phyloP scores from a whole-genome alignment of 163 green algal genomes.

The Coccomyxa subellipsoidea region DNA sequence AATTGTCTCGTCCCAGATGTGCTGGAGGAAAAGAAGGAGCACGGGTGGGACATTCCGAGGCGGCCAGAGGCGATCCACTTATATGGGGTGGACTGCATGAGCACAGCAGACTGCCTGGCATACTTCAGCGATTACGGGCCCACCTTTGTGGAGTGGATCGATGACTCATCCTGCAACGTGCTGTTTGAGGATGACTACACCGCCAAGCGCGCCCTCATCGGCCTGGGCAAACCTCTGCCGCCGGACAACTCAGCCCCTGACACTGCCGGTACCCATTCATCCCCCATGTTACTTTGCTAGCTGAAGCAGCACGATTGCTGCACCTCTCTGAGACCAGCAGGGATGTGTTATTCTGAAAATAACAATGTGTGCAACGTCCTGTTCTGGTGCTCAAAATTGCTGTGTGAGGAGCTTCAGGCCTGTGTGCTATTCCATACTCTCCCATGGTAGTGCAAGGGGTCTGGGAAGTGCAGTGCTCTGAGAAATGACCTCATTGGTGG shows the following conservation, averaged over 20 bases:
- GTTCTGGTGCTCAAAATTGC: no score
- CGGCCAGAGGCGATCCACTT: slow-evolving; percentile 73
- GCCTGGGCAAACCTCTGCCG: slow-evolving; percentile 53
- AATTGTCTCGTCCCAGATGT: slow-evolving; percentile 47
- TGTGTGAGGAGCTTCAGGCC: no score
- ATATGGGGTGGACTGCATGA: slow-evolving; percentile 88
- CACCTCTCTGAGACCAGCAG: no score
- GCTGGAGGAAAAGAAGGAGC: slow-evolving; percentile 60
- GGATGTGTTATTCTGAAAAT: no score
- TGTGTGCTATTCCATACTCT: no score
- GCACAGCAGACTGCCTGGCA: slow-evolving; percentile 40
- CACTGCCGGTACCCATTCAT: background rate
- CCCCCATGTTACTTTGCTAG: no score
- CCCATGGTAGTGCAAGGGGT: no score
- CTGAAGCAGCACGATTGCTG: no score
- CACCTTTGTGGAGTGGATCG: slow-evolving; percentile 84
- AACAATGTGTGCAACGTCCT: no score
- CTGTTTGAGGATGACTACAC: slow-evolving; percentile 65
- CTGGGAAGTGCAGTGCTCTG: no score
- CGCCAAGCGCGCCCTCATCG: slow-evolving; percentile 65
- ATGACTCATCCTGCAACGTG: slow-evolving; percentile 80
- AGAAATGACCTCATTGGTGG: no score
- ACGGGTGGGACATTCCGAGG: slow-evolving; percentile 32
- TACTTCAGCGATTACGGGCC: slow-evolving; percentile 78
- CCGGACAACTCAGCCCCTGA: slow-evolving; percentile 1